Percentiles rank a stretch among this genome's conserved stretches.
Evolutionary conservation across 345 rosid genomes (phyloP).

Genomic region (Cardamine occulta): DNA sequence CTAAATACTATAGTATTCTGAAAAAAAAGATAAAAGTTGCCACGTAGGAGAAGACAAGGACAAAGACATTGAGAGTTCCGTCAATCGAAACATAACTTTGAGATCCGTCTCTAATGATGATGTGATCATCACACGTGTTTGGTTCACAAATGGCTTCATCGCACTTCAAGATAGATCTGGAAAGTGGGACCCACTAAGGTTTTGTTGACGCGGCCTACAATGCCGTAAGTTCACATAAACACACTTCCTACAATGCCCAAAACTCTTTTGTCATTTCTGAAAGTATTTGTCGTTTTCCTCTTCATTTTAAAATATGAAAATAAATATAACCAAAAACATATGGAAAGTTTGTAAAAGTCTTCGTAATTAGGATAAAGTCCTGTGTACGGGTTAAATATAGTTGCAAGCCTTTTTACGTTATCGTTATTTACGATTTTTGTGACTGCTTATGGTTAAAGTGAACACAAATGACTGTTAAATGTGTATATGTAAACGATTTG

Average conservation of each 20-base stretch:
- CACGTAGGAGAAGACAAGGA: conserved; percentile 30
- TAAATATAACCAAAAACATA: background rate
- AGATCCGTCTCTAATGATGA: conserved; percentile 29
- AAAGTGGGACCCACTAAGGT: conserved; percentile 16
- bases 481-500: background rate
- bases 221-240: conserved; percentile 31
- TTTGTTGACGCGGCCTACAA: conserved; percentile 24
- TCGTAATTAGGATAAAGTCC: background rate
- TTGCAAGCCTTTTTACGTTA: background rate
- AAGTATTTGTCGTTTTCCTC: conserved; percentile 8
- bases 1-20: background rate
- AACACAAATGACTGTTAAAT: background rate
- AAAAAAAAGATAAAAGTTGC: background rate
- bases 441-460: background rate
- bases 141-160: background rate
- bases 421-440: background rate
- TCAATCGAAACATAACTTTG: conserved; percentile 31
- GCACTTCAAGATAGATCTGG: conserved; percentile 28
- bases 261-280: conserved; percentile 17
- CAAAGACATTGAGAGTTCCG: conserved; percentile 14
- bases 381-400: background rate
- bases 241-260: conserved; percentile 28
- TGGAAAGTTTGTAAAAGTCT: background rate
- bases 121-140: conserved; percentile 35
- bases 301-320: background rate